phyloP scores from a whole-genome alignment of 2,329 filamentous ascomycete genomes.

The Fusarium sp. region DNA sequence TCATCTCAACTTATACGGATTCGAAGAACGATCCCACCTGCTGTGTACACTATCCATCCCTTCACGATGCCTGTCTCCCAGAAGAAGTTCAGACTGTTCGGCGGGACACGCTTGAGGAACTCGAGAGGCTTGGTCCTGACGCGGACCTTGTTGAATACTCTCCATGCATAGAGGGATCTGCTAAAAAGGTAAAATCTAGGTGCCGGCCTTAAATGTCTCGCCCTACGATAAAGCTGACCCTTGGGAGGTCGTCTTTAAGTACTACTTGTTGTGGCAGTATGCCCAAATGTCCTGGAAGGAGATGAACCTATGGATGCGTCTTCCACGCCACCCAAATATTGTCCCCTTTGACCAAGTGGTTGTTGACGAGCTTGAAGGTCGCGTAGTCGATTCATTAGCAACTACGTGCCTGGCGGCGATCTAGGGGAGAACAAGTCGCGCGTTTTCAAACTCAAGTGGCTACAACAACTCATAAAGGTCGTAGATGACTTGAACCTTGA shows the following conservation, averaged over 20 bases:
- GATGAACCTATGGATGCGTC: conserved; percentile 46
- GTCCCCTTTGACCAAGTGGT: conserved; percentile 47
- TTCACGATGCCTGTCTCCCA: conserved; percentile 29
- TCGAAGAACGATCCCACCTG: conserved; percentile 40
- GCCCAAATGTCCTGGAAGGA: conserved; percentile 45
- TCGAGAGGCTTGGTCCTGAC: conserved; percentile 41
- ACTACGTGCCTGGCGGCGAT: conserved; percentile 46
- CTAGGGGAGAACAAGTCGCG: conserved; percentile 44
- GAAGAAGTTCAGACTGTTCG: conserved; percentile 30
- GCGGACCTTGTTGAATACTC: conserved; percentile 36
- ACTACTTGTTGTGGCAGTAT: conserved; percentile 43
- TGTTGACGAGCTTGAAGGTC: conserved; percentile 44
- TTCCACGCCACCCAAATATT: conserved; percentile 49
- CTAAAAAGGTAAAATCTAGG: neutral
- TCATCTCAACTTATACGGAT: conserved; percentile 38
- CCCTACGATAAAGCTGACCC: neutral
- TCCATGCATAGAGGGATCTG: accelerated
- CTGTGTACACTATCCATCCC: conserved; percentile 41
- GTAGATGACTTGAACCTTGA: conserved; percentile 49
- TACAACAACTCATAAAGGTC: conserved; percentile 49
- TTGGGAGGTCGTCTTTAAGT: conserved; percentile 46
- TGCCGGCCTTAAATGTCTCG: neutral
- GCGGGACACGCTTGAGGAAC: conserved; percentile 40
- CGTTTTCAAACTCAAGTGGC: conserved; percentile 49
- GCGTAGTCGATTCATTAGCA: conserved; percentile 48